Conservation (phyloP, 2,329 filamentous ascomycete genomes). For the Orbilia ellipsospora region DNA sequence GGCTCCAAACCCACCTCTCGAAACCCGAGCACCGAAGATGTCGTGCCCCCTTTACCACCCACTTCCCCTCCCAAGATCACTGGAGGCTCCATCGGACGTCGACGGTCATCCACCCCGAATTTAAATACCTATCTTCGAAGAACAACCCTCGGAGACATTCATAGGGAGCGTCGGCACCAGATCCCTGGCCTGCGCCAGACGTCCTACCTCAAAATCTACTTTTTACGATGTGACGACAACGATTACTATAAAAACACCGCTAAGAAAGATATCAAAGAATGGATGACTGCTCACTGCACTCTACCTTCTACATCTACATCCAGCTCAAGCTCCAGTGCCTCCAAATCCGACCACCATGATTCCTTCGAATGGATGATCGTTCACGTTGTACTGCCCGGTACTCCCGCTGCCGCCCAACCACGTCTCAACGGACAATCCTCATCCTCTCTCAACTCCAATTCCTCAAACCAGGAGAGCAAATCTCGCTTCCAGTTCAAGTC, state of each 20-base stretch:
- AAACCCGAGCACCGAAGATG: conserved; percentile 62
- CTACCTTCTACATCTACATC: conserved; percentile 67
- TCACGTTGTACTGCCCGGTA: conserved; percentile 90
- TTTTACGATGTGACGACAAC: conserved; percentile 94
- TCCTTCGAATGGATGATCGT: conserved; percentile 95
- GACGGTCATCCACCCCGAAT: conserved; percentile 55
- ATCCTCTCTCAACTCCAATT: conserved; percentile 59
- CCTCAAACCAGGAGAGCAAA: conserved; percentile 70
- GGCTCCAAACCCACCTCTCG: conserved; percentile 36
- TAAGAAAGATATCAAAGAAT: conserved; percentile 83
- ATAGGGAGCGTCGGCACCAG: conserved; percentile 80
- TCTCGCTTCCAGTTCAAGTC: conserved; percentile 82
- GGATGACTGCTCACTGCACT: conserved; percentile 82
- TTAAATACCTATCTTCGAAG: conserved; percentile 45
- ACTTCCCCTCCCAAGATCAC: conserved; percentile 22
- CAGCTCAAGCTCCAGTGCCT: conserved; percentile 63
- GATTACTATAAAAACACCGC: conserved; percentile 88
- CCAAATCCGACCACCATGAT: conserved; percentile 89
- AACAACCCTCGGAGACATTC: conserved; percentile 31
- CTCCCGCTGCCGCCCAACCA: conserved; percentile 80
- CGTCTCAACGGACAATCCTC: conserved; percentile 67
- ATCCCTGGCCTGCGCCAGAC: conserved; percentile 93
- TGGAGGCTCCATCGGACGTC: conserved; percentile 29
- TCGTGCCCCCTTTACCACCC: conserved; percentile 29
- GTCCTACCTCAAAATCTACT: conserved; percentile 89